phyloP scores from a whole-genome alignment of 176 grass and related monocot species.

The Oryza australiensis region DNA sequence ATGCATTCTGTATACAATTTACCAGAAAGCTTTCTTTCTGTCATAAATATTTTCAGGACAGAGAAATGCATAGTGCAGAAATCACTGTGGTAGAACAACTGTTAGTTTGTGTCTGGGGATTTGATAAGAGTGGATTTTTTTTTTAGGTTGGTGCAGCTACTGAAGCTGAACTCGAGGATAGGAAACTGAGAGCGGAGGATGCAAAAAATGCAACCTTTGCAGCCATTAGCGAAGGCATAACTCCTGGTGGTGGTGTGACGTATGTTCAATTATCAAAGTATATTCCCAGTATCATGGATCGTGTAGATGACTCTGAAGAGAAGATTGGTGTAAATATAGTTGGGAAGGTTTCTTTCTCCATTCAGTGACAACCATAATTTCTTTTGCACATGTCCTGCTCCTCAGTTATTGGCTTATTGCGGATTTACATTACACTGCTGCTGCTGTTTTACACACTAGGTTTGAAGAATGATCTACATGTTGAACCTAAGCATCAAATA shows the following conservation, averaged over 20 bases:
- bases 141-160: slow-evolving; percentile 86
- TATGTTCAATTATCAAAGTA: slow-evolving; percentile 83
- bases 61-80: background rate
- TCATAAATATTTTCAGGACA: slow-evolving; percentile 21
- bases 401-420: background rate
- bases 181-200: slow-evolving; percentile 91
- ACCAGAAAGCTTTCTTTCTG: background rate
- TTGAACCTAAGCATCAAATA: background rate
- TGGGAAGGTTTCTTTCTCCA: slow-evolving; percentile 67
- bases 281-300: slow-evolving; percentile 63
- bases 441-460: background rate
- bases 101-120: slow-evolving; percentile 14
- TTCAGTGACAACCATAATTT: background rate
- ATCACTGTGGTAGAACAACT: background rate
- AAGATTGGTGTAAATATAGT: slow-evolving; percentile 89
- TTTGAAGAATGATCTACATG: background rate
- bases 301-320: slow-evolving; percentile 72
- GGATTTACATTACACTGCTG: background rate
- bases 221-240: slow-evolving; percentile 90
- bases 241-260: slow-evolving; percentile 74
- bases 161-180: slow-evolving; percentile 96
- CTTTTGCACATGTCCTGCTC: background rate
- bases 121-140: slow-evolving; percentile 39
- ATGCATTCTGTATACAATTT: background rate
- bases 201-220: slow-evolving; percentile 97